phyloP scores from a whole-genome alignment of 208 protist species.

The Wallacemonas sp. region DNA sequence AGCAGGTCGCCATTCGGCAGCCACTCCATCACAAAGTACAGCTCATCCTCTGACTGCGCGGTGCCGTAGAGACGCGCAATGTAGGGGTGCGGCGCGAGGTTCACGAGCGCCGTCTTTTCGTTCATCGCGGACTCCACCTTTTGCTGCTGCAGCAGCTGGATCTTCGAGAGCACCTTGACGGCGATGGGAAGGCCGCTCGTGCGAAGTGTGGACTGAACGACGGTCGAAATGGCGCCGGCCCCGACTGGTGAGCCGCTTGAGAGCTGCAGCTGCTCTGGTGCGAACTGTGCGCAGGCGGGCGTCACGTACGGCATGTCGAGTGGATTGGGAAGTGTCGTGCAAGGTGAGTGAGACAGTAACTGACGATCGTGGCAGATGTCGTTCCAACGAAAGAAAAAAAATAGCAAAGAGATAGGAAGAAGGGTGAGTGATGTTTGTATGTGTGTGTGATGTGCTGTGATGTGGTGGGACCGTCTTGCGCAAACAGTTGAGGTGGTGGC shows the following conservation, averaged over 20 bases:
- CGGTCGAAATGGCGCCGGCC: constrained; percentile 81
- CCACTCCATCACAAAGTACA: constrained; percentile 94
- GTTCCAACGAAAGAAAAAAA: too few species aligned
- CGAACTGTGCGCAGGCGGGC: constrained; percentile 44
- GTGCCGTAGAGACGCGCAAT: constrained; percentile 86
- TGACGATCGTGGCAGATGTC: too few species aligned
- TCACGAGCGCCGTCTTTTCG: constrained; percentile 78
- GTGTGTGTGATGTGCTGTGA: too few species aligned
- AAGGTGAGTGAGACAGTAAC: too few species aligned
- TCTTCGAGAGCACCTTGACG: constrained; percentile 89
- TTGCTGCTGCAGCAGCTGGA: constrained; percentile 84
- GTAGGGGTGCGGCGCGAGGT: constrained; percentile 72
- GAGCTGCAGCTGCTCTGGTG: constrained; percentile 65
- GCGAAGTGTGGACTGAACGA: constrained; percentile 57
- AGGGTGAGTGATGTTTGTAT: background rate
- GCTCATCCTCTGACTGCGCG: constrained; percentile 85
- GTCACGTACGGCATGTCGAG: constrained; percentile 6
- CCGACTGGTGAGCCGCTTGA: constrained; percentile 55
- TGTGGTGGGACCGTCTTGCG: too few species aligned
- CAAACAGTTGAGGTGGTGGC: too few species aligned
- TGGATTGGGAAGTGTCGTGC: background rate
- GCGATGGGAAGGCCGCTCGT: constrained; percentile 47
- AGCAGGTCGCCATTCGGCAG: constrained; percentile 93
- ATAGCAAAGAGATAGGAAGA: background rate
- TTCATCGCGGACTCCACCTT: constrained; percentile 82